Percentiles rank a stretch among this genome's conserved stretches.
These are phyloP conservation scores for Glonium stellatum DNA, from an alignment of 495 filamentous ascomycete genomes.

Conservation along the genomic window DNA sequence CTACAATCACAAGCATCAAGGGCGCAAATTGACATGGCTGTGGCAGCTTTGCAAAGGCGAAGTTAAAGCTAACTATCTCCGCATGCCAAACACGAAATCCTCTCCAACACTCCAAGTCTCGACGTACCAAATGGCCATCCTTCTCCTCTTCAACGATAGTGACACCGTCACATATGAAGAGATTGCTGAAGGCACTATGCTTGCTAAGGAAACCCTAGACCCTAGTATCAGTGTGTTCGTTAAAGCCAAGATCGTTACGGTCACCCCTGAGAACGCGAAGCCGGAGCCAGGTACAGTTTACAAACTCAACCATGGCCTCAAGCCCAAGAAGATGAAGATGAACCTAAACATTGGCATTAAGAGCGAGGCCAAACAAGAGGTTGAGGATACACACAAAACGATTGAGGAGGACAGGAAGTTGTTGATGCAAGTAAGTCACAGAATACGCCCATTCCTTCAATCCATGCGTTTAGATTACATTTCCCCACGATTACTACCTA, in stretches of 20 bases:
- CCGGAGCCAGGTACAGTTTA: conserved; percentile 68
- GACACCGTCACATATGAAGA: conserved; percentile 83
- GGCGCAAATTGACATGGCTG: conserved; percentile 92
- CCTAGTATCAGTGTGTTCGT: conserved; percentile 74
- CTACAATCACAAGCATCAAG: conserved; percentile 92
- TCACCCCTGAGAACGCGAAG: conserved; percentile 64
- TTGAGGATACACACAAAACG: conserved; percentile 96
- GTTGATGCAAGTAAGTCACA: conserved; percentile 77
- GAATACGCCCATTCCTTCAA: not conserved
- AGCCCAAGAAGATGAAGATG: conserved; percentile 93
- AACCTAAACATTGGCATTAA: conserved; percentile 95
- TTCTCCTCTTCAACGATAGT: conserved; percentile 91
- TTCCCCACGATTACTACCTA: not conserved
- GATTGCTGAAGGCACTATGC: conserved; percentile 69
- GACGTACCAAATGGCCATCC: conserved; percentile 92
- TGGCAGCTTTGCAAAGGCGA: conserved; percentile 99
- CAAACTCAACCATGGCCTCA: conserved; percentile 85
- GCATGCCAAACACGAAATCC: conserved; percentile 60
- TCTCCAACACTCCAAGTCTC: conserved; percentile 98
- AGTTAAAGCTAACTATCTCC: conserved; percentile 86
- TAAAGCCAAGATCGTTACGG: conserved; percentile 79
- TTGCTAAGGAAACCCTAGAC: conserved; percentile 74
- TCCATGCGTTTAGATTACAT: not conserved
- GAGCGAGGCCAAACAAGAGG: conserved; percentile 88
- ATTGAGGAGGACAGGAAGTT: conserved; percentile 97